Evolutionary conservation across 192 early-diverging fungal genomes (phyloP), one percentile per base, ranked within the genome.

Genomic region (Entomortierella beljakovae): DNA sequence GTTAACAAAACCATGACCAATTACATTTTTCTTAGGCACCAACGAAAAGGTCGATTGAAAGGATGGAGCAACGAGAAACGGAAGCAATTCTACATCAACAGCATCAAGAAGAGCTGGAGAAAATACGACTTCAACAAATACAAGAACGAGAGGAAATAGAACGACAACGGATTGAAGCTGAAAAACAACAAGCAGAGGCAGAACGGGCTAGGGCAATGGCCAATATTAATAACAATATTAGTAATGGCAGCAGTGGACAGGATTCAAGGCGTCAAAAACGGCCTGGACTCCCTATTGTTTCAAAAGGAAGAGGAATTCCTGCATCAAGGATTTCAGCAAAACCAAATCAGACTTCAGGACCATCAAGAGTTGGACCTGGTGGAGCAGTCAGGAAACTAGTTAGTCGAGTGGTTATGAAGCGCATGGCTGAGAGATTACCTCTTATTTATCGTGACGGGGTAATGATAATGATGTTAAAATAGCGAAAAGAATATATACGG

Each of bases 21-120:
- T 43, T 40, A 29, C 1, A 32, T 33, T 16, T 25, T 25, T 18
- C 6, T 18, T 69, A 79, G 75, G 75, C 75, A 11, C 75, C 75
- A 1, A 65, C 67, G 15, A 79, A 79, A 18, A 38, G 29, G 11
- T 70, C 67, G 15, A 70, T 79, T 31, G 75, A 79, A 50, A 57
- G 75, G 25, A 68, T 70, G 66, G 66, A 70, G 38, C 66, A 79
- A 61, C 75, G 75, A 1, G 75, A 79, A 25, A 43, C 62, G 55
- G 75, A 79, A 37, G 67, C 68, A 2, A 57, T 60, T 6, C 46
- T 79, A 23, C 48, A 70, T 18, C 75, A 70, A 31, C 65, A 64
- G 25, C 75, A 79, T 26, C 75, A 79, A 13, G 75, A 79, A 42
- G 75, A 79, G 22, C 26, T 79, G 68, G 75, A 79, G 25, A 49